Conservation (phyloP, 345 rosid genomes). For the Euphorbia lathyris region DNA sequence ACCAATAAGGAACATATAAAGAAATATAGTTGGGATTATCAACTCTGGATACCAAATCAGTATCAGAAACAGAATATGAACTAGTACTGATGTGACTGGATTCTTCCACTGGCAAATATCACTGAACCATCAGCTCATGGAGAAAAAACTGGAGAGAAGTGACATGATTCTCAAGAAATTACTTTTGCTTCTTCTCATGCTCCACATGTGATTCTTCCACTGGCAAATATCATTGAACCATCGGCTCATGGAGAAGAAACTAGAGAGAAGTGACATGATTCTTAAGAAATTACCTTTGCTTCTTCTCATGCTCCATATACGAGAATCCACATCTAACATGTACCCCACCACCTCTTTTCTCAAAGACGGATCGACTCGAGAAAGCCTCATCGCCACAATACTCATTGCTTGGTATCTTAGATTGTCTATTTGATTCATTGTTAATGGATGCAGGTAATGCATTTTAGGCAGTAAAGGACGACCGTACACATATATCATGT, state of each 20-base stretch:
- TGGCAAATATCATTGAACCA: slow-evolving; percentile 17
- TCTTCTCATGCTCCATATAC: slow-evolving; percentile 20
- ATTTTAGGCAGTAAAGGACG: too few species aligned
- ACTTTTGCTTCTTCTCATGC: too few species aligned
- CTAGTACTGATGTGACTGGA: slow-evolving; percentile 14
- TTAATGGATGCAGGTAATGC: slow-evolving; percentile 18
- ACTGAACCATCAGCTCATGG: too few species aligned
- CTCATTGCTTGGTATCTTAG: slow-evolving; percentile 12
- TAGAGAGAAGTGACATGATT: too few species aligned
- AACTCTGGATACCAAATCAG: too few species aligned
- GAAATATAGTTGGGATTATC: too few species aligned
- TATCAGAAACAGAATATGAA: not conserved
- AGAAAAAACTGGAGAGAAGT: too few species aligned
- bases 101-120: too few species aligned
- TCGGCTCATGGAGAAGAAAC: not conserved
- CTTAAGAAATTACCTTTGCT: slow-evolving; percentile 21
- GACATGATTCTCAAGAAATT: too few species aligned
- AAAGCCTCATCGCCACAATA: slow-evolving; percentile 1
- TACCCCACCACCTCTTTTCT: slow-evolving; percentile 17
- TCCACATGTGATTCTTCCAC: too few species aligned
- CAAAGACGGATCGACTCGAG: slow-evolving; percentile 11
- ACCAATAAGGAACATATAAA: too few species aligned
- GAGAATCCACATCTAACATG: slow-evolving; percentile 20
- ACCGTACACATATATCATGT: too few species aligned
- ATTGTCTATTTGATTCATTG: slow-evolving; percentile 18